phyloP scores from a whole-genome alignment of 768 basidiomycete species.

The Gloeopeniophorella convolvens region DNA sequence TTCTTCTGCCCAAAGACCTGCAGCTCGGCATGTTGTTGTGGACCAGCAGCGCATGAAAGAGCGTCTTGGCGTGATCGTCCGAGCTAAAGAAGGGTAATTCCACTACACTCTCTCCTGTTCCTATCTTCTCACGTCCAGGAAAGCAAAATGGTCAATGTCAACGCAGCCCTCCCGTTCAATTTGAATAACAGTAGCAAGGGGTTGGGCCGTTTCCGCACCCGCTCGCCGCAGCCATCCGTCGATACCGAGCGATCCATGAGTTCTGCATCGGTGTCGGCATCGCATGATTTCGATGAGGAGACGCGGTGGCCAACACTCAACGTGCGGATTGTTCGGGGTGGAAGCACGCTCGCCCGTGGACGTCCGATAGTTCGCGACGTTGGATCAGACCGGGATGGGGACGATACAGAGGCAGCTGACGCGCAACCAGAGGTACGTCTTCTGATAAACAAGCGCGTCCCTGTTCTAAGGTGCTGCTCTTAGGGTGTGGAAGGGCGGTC shows the following conservation, averaged over 20 bases:
- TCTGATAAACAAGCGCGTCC: background rate
- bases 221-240: constrained; percentile 24
- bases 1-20: background rate
- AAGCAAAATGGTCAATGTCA: constrained; percentile 69
- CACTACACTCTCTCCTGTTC: background rate
- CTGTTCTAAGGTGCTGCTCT: background rate
- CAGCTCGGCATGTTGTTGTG: constrained; percentile 24
- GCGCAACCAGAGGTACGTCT: background rate
- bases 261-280: constrained; percentile 27
- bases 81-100: constrained; percentile 53
- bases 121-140: background rate
- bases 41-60: constrained; percentile 48
- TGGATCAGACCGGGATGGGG: background rate
- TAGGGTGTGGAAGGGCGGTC: background rate
- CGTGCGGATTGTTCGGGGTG: constrained; percentile 26
- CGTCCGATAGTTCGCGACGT: constrained; percentile 14
- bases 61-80: constrained; percentile 48
- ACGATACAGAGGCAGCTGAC: background rate
- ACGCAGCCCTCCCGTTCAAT: constrained; percentile 54
- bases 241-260: constrained; percentile 27
- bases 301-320: constrained; percentile 26
- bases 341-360: constrained; percentile 20
- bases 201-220: constrained; percentile 19
- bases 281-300: constrained; percentile 27
- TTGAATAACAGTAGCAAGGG: constrained; percentile 37